These are phyloP conservation scores for Chlamydomonas eustigma DNA, from an alignment of 139 green algal species.

Conservation along the genomic window DNA sequence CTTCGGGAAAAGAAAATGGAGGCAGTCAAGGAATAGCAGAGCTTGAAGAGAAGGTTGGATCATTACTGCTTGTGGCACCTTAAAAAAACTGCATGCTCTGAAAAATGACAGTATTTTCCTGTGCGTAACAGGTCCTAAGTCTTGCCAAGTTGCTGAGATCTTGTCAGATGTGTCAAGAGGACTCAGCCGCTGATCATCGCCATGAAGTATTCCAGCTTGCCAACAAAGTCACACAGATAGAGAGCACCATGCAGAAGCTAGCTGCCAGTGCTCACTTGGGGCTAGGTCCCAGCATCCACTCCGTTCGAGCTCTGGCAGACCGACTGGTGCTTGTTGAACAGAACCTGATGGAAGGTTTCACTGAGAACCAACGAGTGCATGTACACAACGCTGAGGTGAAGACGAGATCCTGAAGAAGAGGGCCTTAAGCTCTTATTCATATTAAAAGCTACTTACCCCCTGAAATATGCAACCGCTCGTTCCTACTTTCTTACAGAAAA, in stretches of 20 bases:
- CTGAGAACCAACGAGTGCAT: neutral
- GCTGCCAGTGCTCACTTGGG: neutral
- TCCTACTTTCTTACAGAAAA: too few relatives aligned
- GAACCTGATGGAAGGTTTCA: slow-evolving; percentile 5
- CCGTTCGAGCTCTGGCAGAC: neutral
- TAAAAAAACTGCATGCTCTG: too few relatives aligned
- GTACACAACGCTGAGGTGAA: slow-evolving; percentile 3
- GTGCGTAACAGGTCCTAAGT: slow-evolving; percentile 20
- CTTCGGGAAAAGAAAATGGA: too few relatives aligned
- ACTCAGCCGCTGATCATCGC: slow-evolving; percentile 10
- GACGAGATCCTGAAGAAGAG: too few relatives aligned
- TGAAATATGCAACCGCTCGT: too few relatives aligned
- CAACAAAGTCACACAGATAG: neutral
- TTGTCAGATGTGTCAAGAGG: slow-evolving; percentile 21
- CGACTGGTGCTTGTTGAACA: slow-evolving; percentile 6
- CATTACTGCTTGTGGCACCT: too few relatives aligned
- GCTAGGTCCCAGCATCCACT: neutral
- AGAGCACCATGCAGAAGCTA: neutral
- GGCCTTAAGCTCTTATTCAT: too few relatives aligned
- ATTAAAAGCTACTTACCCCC: too few relatives aligned
- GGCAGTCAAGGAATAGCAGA: too few relatives aligned
- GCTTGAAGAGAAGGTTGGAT: too few relatives aligned
- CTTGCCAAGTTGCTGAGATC: slow-evolving; percentile 26
- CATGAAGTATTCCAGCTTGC: neutral
- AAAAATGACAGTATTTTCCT: too few relatives aligned